These are phyloP conservation scores for Trifolium dubium DNA, from an alignment of 306 rosid genomes.

Conservation along the genomic window DNA sequence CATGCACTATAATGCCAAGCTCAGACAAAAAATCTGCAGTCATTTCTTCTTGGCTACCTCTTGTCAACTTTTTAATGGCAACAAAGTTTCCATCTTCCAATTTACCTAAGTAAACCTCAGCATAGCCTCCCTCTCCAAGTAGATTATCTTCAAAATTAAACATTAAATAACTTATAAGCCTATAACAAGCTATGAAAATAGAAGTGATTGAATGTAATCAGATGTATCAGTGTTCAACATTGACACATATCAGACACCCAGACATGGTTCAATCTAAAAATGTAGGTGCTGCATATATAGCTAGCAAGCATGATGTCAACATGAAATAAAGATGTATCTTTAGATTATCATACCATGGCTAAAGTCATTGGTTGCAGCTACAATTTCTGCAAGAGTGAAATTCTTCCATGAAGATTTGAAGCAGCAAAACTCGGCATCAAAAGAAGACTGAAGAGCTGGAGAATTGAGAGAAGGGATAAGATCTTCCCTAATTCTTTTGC, in stretches of 20 bases:
- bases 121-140: conserved; percentile 99
- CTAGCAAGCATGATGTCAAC: not conserved
- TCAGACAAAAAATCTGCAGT: conserved; percentile 95
- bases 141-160: conserved; percentile 59
- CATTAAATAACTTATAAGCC: conserved; percentile 41
- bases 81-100: conserved; percentile 76
- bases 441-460: conserved; percentile 49
- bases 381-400: conserved; percentile 64
- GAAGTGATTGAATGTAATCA: too few species aligned
- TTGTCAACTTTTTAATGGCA: conserved; percentile 77
- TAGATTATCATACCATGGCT: conserved; percentile 60
- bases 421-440: conserved; percentile 58
- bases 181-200: not conserved
- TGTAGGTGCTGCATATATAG: not conserved
- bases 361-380: conserved; percentile 76
- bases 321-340: not conserved
- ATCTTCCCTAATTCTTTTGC: conserved; percentile 73
- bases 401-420: conserved; percentile 90
- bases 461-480: conserved; percentile 56
- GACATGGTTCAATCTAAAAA: not conserved
- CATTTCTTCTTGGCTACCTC: conserved; percentile 94
- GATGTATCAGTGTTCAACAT: not conserved
- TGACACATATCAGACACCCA: not conserved
- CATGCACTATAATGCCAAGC: conserved; percentile 95
- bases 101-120: conserved; percentile 86